These are phyloP conservation scores for Hibiscus syriacus DNA, from an alignment of 345 rosid genomes.

Conservation along the genomic window DNA sequence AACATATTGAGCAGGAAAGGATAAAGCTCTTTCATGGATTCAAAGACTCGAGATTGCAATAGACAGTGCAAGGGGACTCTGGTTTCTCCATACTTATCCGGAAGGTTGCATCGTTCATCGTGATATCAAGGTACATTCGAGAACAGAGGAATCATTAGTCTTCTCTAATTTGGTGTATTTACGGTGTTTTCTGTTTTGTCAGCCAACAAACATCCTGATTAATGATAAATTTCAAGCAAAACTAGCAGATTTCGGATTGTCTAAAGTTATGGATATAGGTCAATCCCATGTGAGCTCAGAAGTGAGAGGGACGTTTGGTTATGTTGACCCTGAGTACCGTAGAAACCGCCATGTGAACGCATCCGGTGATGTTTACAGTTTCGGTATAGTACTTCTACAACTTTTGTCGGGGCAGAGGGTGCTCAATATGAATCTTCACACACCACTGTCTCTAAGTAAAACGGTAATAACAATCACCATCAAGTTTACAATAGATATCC, in stretches of 20 bases:
- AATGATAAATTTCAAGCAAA: conserved; percentile 41
- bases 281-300: conserved; percentile 54
- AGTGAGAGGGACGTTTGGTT: conserved; percentile 62
- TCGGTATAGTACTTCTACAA: conserved; percentile 53
- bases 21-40: conserved; percentile 37
- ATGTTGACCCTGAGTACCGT: conserved; percentile 54
- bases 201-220: conserved; percentile 26
- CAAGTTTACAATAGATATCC: background rate
- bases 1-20: conserved; percentile 32
- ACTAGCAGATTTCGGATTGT: conserved; percentile 47
- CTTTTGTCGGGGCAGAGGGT: conserved; percentile 52
- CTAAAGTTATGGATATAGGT: conserved; percentile 53
- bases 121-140: conserved; percentile 34
- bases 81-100: conserved; percentile 50
- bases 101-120: conserved; percentile 51
- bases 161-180: background rate
- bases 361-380: conserved; percentile 50
- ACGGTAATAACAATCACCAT: conserved; percentile 22
- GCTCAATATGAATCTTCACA: conserved; percentile 28
- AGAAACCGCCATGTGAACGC: conserved; percentile 48
- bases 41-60: conserved; percentile 43
- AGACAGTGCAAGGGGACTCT: conserved; percentile 41
- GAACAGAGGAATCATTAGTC: background rate
- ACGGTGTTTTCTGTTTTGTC: background rate
- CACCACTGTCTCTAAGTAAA: conserved; percentile 39